A percentile compares a stretch with the other conserved stretches of the same genome.
Conservation (phyloP, 2,329 filamentous ascomycete genomes). For the Colletotrichum caudatum region DNA sequence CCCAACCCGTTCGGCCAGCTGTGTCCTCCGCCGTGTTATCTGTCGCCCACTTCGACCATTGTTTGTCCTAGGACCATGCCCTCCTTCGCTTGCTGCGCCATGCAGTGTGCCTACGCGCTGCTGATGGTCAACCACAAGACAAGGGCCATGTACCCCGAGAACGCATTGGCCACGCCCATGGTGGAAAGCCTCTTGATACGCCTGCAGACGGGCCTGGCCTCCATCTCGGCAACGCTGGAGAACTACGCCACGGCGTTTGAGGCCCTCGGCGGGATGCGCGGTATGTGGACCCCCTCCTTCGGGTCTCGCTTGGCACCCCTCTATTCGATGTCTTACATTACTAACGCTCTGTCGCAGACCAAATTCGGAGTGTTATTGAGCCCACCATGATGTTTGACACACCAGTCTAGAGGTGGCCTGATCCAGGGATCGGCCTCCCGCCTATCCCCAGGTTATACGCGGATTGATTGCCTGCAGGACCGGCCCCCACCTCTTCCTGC, state of each 20-base stretch:
- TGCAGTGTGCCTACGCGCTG: constrained; percentile 59
- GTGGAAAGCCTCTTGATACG: constrained; percentile 54
- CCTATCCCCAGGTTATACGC: constrained; percentile 8
- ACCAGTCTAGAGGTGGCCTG: constrained; percentile 27
- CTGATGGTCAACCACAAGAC: constrained; percentile 58
- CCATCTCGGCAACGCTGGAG: constrained; percentile 55
- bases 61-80: constrained; percentile 60
- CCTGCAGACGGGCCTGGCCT: constrained; percentile 57
- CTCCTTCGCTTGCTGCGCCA: constrained; percentile 59
- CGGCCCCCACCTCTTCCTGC: neutral
- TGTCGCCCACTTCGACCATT: constrained; percentile 53
- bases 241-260: constrained; percentile 60
- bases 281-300: constrained; percentile 46
- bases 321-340: constrained; percentile 4
- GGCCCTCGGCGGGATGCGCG: constrained; percentile 60
- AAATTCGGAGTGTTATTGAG: constrained; percentile 45
- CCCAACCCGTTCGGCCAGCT: constrained; percentile 56
- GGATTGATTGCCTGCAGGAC: constrained; percentile 1
- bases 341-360: constrained; percentile 43
- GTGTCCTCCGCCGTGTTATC: constrained; percentile 50
- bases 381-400: constrained; percentile 43
- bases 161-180: constrained; percentile 44
- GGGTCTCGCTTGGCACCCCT: neutral
- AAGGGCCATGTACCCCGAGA: constrained; percentile 51
- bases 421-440: constrained; percentile 15